phyloP scores from a whole-genome alignment of 257 asterid species.

The Penstemon eatonii region DNA sequence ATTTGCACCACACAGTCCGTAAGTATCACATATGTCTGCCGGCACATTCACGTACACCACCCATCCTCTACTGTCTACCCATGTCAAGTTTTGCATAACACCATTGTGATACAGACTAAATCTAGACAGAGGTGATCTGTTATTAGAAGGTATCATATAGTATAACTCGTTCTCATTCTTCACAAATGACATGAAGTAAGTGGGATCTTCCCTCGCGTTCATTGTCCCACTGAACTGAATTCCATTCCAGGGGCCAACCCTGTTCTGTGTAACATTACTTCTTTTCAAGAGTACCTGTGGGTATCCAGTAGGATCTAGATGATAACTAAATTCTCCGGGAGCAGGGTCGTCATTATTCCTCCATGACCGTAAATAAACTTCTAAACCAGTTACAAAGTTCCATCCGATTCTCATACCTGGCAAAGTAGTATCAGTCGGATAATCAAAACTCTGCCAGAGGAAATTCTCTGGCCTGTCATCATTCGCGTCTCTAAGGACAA shows the following conservation, averaged over 20 bases:
- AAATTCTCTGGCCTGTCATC: too few species aligned
- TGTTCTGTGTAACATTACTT: too few species aligned
- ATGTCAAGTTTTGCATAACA: slow-evolving; percentile 17
- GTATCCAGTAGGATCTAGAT: too few species aligned
- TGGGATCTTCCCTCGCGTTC: neutral
- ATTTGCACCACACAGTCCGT: slow-evolving; percentile 40
- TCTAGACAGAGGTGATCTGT: slow-evolving; percentile 14
- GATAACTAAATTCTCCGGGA: too few species aligned
- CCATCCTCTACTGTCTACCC: slow-evolving; percentile 40
- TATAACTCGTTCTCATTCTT: slow-evolving; percentile 25
- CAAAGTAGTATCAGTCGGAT: too few species aligned
- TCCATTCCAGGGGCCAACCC: too few species aligned
- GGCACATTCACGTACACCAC: slow-evolving; percentile 16
- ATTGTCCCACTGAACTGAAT: neutral
- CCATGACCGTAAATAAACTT: neutral
- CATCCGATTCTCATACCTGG: too few species aligned
- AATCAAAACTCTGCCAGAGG: too few species aligned
- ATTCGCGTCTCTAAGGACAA: too few species aligned
- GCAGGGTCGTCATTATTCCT: too few species aligned
- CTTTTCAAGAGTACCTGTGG: too few species aligned
- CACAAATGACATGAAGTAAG: neutral
- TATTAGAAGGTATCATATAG: neutral
- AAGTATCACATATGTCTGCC: slow-evolving; percentile 37
- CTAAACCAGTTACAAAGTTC: too few species aligned
- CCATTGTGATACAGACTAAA: slow-evolving; percentile 23